Percentiles rank a stretch among this genome's conserved stretches.
Evolutionary conservation across 2,329 filamentous ascomycete genomes (phyloP).

Genomic region (Sarocladium oryzae): DNA sequence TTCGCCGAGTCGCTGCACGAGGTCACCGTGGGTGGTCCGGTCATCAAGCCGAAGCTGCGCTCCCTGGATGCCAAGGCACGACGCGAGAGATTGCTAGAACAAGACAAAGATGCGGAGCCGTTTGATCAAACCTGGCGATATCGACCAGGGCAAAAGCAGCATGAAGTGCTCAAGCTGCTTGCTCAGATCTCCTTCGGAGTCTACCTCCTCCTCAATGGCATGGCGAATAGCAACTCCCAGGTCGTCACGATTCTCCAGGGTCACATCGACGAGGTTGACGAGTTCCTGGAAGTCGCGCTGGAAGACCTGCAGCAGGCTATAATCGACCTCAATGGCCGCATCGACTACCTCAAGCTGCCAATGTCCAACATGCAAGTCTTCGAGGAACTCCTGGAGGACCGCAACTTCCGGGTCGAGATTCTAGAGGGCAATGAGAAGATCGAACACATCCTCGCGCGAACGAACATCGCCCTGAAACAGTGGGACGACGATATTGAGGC

Average conservation of each 20-base stretch:
- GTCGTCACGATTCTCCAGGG: conserved; percentile 84
- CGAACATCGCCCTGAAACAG: conserved; percentile 68
- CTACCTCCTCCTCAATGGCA: conserved; percentile 74
- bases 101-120: conserved; percentile 60
- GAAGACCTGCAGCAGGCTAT: conserved; percentile 78
- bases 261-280: conserved; percentile 91
- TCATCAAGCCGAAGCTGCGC: conserved; percentile 44
- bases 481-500: conserved; percentile 72
- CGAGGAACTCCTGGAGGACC: conserved; percentile 80
- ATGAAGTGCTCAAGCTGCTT: conserved; percentile 84
- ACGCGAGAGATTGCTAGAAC: conserved; percentile 61
- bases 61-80: conserved; percentile 53
- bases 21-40: conserved; percentile 45
- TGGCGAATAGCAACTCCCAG: conserved; percentile 83
- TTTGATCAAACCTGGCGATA: conserved; percentile 72
- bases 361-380: conserved; percentile 79
- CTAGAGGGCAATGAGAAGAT: conserved; percentile 85
- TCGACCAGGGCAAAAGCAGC: conserved; percentile 67
- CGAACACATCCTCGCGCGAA: conserved; percentile 79
- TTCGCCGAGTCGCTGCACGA: conserved; percentile 79
- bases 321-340: conserved; percentile 71
- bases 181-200: conserved; percentile 92
- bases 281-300: conserved; percentile 77
- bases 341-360: conserved; percentile 74
- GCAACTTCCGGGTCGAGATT: conserved; percentile 73